A percentile compares a stretch with the other conserved stretches of the same genome.
Conservation (phyloP, 2,329 filamentous ascomycete genomes). For the Teratosphaeria zuluensis region DNA sequence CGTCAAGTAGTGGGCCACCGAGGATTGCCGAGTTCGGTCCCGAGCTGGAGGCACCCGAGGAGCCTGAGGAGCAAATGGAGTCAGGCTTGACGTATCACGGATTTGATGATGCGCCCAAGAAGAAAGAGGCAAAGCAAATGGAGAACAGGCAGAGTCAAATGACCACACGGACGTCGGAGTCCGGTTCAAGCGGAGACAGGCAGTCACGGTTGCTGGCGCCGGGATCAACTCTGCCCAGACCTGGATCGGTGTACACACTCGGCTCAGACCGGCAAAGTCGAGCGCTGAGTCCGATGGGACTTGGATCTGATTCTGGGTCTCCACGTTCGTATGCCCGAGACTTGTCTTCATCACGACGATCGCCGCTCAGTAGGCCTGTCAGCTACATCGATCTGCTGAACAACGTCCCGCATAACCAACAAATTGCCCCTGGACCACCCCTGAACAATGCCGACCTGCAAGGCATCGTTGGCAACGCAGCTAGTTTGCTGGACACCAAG, state of each 20-base stretch:
- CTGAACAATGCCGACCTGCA: conserved; percentile 77
- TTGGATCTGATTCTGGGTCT: conserved; percentile 23
- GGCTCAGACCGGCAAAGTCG: conserved; percentile 63
- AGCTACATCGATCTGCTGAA: conserved; percentile 55
- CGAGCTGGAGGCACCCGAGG: conserved; percentile 12
- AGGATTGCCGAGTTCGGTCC: conserved; percentile 16
- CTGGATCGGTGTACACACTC: conserved; percentile 66
- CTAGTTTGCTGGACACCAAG: conserved; percentile 78
- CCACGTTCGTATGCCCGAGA: conserved; percentile 35
- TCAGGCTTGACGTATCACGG: conserved; percentile 43
- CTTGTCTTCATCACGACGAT: conserved; percentile 42
- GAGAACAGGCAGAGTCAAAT: conserved; percentile 22
- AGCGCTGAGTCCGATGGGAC: conserved; percentile 43
- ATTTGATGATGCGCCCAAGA: conserved; percentile 29
- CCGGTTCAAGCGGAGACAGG: conserved; percentile 17
- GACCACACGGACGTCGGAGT: conserved; percentile 21
- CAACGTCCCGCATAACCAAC: conserved; percentile 67
- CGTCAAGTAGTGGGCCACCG: conserved; percentile 5
- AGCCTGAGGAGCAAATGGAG: conserved; percentile 23
- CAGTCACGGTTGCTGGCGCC: conserved; percentile 32
- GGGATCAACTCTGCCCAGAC: conserved; percentile 41
- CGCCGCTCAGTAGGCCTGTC: conserved; percentile 48
- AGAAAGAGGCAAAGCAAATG: conserved; percentile 10
- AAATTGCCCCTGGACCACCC: conserved; percentile 48
- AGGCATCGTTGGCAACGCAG: conserved; percentile 73